Evolutionary conservation across 257 asterid genomes (phyloP).

Genomic region (Nicotiana otophora): DNA sequence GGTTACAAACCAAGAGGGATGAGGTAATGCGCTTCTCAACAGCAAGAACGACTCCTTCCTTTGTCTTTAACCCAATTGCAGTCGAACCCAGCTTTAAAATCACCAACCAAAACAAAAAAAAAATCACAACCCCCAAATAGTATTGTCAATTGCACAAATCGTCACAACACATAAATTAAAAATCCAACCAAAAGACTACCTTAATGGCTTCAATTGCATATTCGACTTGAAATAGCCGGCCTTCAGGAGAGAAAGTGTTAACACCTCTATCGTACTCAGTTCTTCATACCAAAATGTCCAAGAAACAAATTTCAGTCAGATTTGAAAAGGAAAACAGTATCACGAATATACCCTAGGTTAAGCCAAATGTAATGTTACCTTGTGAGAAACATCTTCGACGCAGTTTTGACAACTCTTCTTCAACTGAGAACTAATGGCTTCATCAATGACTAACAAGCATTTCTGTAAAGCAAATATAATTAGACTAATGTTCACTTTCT

Average conservation of each 20-base stretch:
- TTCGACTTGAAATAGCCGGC: slow-evolving; percentile 81
- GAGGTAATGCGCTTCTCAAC: slow-evolving; percentile 27
- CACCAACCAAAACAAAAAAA: neutral
- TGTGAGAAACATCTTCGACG: slow-evolving; percentile 63
- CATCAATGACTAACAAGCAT: neutral
- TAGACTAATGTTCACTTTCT: too few species aligned
- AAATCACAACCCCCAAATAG: neutral
- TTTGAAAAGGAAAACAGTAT: slow-evolving; percentile 2
- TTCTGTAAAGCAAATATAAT: too few species aligned
- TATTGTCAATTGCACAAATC: neutral
- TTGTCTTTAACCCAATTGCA: slow-evolving; percentile 80
- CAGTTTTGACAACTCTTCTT: neutral
- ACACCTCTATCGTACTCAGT: slow-evolving; percentile 92
- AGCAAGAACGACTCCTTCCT: slow-evolving; percentile 85
- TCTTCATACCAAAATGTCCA: slow-evolving; percentile 22
- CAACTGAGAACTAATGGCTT: neutral
- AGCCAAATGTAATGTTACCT: slow-evolving; percentile 31
- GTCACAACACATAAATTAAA: neutral
- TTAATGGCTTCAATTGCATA: slow-evolving; percentile 87
- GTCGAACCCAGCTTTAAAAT: slow-evolving; percentile 65
- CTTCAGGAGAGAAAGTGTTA: slow-evolving; percentile 92
- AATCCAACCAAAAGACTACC: slow-evolving; percentile 17
- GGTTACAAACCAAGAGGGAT: slow-evolving; percentile 55
- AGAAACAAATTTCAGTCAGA: slow-evolving; percentile 5
- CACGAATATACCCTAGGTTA: neutral